phyloP scores from a whole-genome alignment of 257 asterid species.

The Solanum habrochaites region DNA sequence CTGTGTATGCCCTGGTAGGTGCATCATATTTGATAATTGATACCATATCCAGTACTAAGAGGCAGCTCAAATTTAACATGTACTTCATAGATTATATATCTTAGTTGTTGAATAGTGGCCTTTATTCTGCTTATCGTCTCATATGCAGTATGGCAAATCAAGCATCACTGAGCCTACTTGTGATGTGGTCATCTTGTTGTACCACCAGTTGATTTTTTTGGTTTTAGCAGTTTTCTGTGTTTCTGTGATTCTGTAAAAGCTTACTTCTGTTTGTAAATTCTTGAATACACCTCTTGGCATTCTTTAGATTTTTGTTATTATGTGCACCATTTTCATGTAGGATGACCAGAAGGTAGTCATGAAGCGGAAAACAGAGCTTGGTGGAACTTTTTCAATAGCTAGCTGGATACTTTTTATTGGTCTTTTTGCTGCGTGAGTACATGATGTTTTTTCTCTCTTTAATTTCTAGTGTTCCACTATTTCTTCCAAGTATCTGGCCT shows the following conservation, averaged over 20 bases:
- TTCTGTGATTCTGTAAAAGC: not conserved
- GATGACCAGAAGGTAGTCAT: constrained; percentile 60
- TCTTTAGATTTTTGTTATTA: not conserved
- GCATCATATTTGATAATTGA: not conserved
- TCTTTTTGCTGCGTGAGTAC: constrained; percentile 81
- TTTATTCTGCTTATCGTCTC: not conserved
- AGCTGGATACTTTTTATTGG: constrained; percentile 90
- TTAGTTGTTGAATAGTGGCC: not conserved
- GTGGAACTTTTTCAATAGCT: constrained; percentile 84
- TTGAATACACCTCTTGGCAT: not conserved
- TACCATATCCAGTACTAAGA: not conserved
- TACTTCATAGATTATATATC: not conserved
- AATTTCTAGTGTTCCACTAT: not conserved
- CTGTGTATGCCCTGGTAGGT: not conserved
- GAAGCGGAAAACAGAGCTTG: constrained; percentile 95
- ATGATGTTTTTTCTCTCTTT: not conserved
- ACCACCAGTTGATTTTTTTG: not conserved
- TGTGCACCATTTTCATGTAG: constrained; percentile 3
- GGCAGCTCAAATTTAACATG: not conserved
- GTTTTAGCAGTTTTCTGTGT: not conserved
- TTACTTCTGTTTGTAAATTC: not conserved
- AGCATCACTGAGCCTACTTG: not conserved
- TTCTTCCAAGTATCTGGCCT: not conserved
- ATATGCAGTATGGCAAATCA: not conserved
- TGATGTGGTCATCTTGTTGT: not conserved